phyloP scores from a whole-genome alignment of 129 eudicot genomes.

The Flaveria linearis region DNA sequence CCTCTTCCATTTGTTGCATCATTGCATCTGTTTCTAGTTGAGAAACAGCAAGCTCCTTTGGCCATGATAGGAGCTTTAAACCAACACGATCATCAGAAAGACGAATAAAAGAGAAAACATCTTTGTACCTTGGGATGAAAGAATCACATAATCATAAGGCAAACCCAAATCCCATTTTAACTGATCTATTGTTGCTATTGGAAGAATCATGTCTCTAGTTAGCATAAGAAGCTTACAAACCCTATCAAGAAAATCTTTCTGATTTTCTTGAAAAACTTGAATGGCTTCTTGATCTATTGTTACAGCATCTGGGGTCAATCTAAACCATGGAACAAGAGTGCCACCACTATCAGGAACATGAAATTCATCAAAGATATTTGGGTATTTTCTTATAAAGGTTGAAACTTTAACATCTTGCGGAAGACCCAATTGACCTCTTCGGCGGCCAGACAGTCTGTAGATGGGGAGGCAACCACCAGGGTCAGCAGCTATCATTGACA shows the following conservation, averaged over 20 bases:
- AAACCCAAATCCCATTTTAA: slow-evolving; percentile 91
- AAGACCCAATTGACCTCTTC: slow-evolving; percentile 65
- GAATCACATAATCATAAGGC: slow-evolving; percentile 60
- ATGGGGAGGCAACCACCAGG: slow-evolving; percentile 49
- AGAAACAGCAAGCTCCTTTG: slow-evolving; percentile 54
- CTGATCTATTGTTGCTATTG: slow-evolving; percentile 78
- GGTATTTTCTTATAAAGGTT: slow-evolving; percentile 72
- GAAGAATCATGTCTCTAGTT: slow-evolving; percentile 52
- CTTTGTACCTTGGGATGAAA: slow-evolving; percentile 44
- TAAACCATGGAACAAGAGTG: slow-evolving; percentile 75
- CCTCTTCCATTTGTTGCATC: slow-evolving; percentile 28
- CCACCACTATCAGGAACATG: slow-evolving; percentile 64
- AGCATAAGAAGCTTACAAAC: slow-evolving; percentile 87
- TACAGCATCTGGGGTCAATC: slow-evolving; percentile 49
- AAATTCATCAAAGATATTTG: slow-evolving; percentile 67
- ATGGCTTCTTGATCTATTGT: slow-evolving; percentile 42
- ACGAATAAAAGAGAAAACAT: slow-evolving; percentile 49
- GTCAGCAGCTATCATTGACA: slow-evolving; percentile 56
- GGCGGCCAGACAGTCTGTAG: slow-evolving; percentile 50
- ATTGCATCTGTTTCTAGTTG: slow-evolving; percentile 50
- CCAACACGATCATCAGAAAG: slow-evolving; percentile 73
- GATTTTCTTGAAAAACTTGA: slow-evolving; percentile 37
- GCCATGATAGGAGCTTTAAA: slow-evolving; percentile 61
- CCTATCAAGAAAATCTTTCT: slow-evolving; percentile 57
- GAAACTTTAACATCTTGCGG: slow-evolving; percentile 67